These are phyloP conservation scores for Carex pumila DNA, from an alignment of 176 grass and related monocot genomes.

Conservation along the genomic window DNA sequence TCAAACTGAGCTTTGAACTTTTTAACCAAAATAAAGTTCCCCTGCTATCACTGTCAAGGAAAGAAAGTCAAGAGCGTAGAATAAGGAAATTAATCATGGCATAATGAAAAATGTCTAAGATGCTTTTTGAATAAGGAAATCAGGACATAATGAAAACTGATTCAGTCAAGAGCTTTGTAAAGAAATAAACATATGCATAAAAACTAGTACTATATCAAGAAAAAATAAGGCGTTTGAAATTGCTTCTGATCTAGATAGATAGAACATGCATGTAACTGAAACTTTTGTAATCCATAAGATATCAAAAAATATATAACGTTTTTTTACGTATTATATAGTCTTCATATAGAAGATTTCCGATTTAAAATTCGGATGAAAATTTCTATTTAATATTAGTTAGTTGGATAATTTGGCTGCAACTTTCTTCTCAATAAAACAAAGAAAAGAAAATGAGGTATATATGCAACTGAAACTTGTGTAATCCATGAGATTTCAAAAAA, in stretches of 20 bases:
- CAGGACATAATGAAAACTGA: not conserved
- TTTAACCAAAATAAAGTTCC: not conserved
- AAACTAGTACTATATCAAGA: not conserved
- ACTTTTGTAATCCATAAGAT: not conserved
- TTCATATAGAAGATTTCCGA: too few relatives aligned
- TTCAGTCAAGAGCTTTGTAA: not conserved
- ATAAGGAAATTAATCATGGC: not conserved
- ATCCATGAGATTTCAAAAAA: too few relatives aligned
- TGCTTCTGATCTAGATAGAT: not conserved
- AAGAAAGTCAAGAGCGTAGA: not conserved
- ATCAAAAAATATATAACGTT: not conserved
- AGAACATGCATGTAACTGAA: not conserved
- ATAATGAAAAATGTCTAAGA: not conserved
- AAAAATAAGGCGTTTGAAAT: not conserved
- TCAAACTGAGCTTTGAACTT: too few relatives aligned
- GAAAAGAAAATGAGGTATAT: too few relatives aligned
- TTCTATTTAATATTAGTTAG: too few relatives aligned
- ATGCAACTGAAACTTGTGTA: too few relatives aligned
- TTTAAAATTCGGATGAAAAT: too few relatives aligned
- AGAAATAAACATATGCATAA: not conserved
- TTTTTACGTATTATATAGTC: too few relatives aligned
- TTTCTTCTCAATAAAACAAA: too few relatives aligned
- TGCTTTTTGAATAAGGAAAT: not conserved
- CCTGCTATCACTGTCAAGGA: too few relatives aligned
- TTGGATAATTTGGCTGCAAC: too few relatives aligned